phyloP scores from a whole-genome alignment of 352 stramenopile genomes.

The Globisporangium yorkense region DNA sequence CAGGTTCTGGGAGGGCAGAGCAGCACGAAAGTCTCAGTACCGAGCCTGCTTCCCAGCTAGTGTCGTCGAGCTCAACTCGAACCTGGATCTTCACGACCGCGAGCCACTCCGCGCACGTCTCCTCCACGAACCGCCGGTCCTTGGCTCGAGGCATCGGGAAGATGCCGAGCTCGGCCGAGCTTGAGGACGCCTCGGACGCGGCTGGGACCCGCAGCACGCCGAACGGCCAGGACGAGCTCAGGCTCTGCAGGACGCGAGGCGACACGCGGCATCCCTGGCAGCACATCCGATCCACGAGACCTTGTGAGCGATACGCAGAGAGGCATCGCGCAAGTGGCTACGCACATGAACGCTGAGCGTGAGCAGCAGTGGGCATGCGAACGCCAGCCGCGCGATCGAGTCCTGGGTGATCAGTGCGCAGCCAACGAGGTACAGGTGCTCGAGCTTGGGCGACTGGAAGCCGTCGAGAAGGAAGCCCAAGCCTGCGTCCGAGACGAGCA shows the following conservation, averaged over 20 bases:
- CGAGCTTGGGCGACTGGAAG: constrained; percentile 44
- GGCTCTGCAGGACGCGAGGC: constrained; percentile 43
- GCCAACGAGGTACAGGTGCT: constrained; percentile 49
- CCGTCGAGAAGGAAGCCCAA: constrained; percentile 45
- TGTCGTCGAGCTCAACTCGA: no score
- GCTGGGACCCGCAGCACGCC: constrained; percentile 34
- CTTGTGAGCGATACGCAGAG: no score
- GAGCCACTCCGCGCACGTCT: constrained; percentile 44
- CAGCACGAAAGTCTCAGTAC: not conserved
- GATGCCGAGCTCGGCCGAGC: constrained; percentile 36
- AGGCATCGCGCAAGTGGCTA: not conserved
- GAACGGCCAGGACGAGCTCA: constrained; percentile 67
- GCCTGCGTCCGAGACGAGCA: constrained; percentile 43
- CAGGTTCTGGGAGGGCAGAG: constrained; percentile 32
- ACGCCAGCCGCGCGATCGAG: constrained; percentile 46
- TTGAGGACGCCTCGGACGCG: constrained; percentile 13
- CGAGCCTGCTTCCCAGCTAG: not conserved
- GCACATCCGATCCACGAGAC: no score
- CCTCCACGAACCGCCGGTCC: constrained; percentile 55
- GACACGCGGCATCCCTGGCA: constrained; percentile 53
- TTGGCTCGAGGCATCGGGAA: constrained; percentile 66
- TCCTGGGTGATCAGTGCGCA: constrained; percentile 65
- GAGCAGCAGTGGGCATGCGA: constrained; percentile 58
- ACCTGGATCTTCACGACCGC: constrained; percentile 61
- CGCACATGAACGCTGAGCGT: constrained; percentile 51